Percentiles rank a stretch among this genome's conserved stretches.
phyloP scores from a whole-genome alignment of 1,139 yeast species.

The Sugiyamaella paludigena region DNA sequence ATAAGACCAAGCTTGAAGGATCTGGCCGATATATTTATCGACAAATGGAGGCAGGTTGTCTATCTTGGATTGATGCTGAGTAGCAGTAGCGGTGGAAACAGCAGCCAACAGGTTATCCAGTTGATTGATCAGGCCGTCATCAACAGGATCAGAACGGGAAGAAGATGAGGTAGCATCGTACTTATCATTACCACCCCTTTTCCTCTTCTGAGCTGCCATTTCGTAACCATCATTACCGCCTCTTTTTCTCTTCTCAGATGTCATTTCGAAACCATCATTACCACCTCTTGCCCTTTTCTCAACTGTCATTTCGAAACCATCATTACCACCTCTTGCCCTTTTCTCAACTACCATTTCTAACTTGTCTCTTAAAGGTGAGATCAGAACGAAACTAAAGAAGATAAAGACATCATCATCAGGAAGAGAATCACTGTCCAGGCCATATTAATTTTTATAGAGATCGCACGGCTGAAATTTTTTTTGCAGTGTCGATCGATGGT shows the following conservation, averaged over 20 bases:
- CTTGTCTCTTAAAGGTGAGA: conserved; percentile 2
- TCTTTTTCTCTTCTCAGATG: no score
- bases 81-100: neutral
- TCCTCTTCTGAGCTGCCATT: no score
- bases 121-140: conserved; percentile 5
- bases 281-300: no score
- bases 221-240: no score
- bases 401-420: neutral
- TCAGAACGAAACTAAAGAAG: no score
- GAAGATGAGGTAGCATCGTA: neutral
- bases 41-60: conserved; percentile 33
- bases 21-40: conserved; percentile 37
- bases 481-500: neutral
- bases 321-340: conserved; percentile 2
- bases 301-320: no score
- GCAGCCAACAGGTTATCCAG: conserved; percentile 3
- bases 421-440: conserved; percentile 4
- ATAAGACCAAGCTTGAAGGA: conserved; percentile 59
- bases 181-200: no score
- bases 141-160: conserved; percentile 7
- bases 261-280: no score
- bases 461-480: neutral
- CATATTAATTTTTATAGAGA: conserved; percentile 1
- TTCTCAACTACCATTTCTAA: conserved; percentile 8
- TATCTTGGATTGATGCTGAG: neutral